Evolutionary conservation across 345 rosid genomes (phyloP), one percentile per base, ranked within the genome.

Genomic region (Murraya paniculata): DNA sequence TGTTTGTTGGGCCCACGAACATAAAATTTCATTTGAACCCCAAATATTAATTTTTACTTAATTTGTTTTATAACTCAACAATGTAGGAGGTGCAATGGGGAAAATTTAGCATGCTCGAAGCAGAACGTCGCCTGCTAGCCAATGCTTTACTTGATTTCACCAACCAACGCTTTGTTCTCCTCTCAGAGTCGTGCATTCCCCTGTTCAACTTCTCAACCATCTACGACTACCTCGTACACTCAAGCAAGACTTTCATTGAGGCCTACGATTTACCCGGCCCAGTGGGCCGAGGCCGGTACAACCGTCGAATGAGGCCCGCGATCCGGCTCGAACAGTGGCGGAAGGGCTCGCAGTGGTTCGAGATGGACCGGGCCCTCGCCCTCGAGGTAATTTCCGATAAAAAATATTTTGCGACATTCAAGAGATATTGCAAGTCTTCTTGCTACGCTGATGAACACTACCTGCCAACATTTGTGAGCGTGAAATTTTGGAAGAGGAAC

Each of bases 291-390:
- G 95, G 98, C 76, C 88, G 99, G 6, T 95, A 91, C 79, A 87
- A 35, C 68, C 61, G 16, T 0, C 61, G 24, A 3, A 90, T 93
- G 95, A 74, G 71, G 25, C 94, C 98, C 1, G 1, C 58, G n/a
- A 81, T 95, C 24, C 71, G 5, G 10, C 77, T 87, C 2, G 4
- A 71, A 1, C 87, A 85, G 11, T 95, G 98, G 98, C 81, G 98
- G 30, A 93, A 95, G 79, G 98, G 98, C 7, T 90, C 98, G 1
- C 98, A 95, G 9, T 93, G 98, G 98, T 93, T 95, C 13, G 98
- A 89, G 69, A 83, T 92, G 67, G 89, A 95, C 71, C 89, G 98
- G 4, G 86, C 75, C 18, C 79, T 95, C 1, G 97, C 99, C 4
- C 0, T 82, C 0, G 90, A 89, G 5, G 88, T 90, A 1, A 86